Evolutionary conservation across 106 monocot genomes (phyloP), one percentile per base, ranked within the genome.

Genomic region (Allium fistulosum): DNA sequence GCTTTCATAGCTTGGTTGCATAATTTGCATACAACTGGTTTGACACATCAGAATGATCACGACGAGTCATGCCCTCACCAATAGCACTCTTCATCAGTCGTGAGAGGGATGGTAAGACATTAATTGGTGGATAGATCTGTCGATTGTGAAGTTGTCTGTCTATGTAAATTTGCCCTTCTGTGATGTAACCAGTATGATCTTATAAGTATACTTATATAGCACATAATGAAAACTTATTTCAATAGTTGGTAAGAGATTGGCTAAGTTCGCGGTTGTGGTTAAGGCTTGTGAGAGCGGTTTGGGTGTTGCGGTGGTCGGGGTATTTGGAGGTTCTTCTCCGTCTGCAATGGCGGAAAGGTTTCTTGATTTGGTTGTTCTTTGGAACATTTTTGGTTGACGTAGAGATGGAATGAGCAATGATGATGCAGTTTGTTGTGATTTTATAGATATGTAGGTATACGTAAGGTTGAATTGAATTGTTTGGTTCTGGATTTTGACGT

Each of bases 1-100:
- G 91, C 95, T 66, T 96, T 96, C 95, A 91, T 96, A 17, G 95
- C 91, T 69, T 96, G 95, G 91, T 96, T 7, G 95, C 95, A 82
- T 91, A 96, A 72, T 96, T 96, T 46, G 95, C 95, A 82, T 96
- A 96, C 7, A 96, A 79, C 91, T 96, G 95, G 58, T 96, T 96
- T 52, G 95, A 96, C 26, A 96, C 95, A 72, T 96, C 95, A 70
- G 95, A 68, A 74, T 96, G 95, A 68, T 96, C 95, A 75, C 95
- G 85, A 12, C 95, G 85, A 51, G 95, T 96, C 95, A 96, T 96
- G 49, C 95, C 95, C 74, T 96, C 95, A 61, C 95, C 95, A 80
- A 96, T 96, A 66, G 95, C 95, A 91, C 95, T 96, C 95, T 88
- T 88, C 88, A 88, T 88, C 76, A 88, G 71, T 26, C 88, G 78